phyloP scores from a whole-genome alignment of 495 filamentous ascomycete genomes.

The Clohesyomyces aquaticus region DNA sequence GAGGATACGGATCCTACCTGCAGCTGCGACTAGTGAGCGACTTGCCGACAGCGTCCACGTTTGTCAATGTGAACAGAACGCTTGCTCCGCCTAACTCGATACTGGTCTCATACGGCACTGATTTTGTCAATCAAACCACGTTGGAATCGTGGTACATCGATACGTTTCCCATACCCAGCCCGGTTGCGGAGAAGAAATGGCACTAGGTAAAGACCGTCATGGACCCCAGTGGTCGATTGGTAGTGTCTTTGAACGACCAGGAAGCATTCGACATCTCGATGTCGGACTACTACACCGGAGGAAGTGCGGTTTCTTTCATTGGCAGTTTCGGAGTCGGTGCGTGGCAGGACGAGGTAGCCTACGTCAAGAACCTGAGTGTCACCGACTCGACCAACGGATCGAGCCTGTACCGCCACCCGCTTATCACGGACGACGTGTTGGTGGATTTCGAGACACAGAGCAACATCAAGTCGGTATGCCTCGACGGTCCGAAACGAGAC shows the following conservation, averaged over 20 bases:
- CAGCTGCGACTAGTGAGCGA: neutral
- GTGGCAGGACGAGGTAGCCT: constrained; percentile 44
- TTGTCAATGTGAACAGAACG: constrained; percentile 34
- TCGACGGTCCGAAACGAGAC: constrained; percentile 45
- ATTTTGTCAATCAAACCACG: constrained; percentile 28
- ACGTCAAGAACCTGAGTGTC: constrained; percentile 45
- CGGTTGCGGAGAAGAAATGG: neutral
- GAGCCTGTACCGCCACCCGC: neutral
- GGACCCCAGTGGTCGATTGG: neutral
- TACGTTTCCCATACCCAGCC: neutral
- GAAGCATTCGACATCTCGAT: neutral
- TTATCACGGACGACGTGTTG: neutral
- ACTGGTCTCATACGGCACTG: constrained; percentile 11
- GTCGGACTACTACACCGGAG: neutral
- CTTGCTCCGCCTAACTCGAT: constrained; percentile 35
- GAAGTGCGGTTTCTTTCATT: neutral
- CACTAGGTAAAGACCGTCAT: neutral
- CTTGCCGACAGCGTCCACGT: constrained; percentile 11
- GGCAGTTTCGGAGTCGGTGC: constrained; percentile 49
- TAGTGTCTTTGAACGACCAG: neutral
- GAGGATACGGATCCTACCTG: too few species aligned
- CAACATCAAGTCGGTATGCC: constrained; percentile 42
- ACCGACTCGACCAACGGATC: constrained; percentile 11
- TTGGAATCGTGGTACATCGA: neutral
- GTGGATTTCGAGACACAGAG: constrained; percentile 27